Percentiles rank a stretch among this genome's conserved stretches.
phyloP scores from a whole-genome alignment of 352 stramenopile species.

The Pythium myriotylum region DNA sequence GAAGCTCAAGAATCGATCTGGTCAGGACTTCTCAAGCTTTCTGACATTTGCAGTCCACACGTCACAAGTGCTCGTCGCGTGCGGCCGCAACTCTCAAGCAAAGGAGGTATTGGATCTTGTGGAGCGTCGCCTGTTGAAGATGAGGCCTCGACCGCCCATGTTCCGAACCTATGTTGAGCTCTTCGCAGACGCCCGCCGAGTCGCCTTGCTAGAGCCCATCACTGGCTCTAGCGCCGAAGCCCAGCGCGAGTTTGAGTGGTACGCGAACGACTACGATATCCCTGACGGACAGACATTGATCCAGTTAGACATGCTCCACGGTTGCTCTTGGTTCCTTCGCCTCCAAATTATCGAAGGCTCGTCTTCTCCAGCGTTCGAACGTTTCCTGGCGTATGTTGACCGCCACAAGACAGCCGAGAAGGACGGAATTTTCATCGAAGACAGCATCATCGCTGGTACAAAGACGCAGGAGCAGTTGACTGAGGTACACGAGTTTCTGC shows the following conservation, averaged over 20 bases:
- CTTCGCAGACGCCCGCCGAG: not conserved
- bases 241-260: constrained; percentile 14
- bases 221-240: not conserved
- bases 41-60: constrained; percentile 2
- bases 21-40: constrained; percentile 1
- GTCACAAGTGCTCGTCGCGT: not conserved
- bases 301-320: constrained; percentile 5
- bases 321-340: constrained; percentile 3
- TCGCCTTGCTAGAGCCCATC: not conserved
- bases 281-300: not conserved
- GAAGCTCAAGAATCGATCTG: constrained; percentile 7
- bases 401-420: not conserved
- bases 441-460: not conserved
- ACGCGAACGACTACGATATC: constrained; percentile 9
- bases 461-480: constrained; percentile 1
- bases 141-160: not conserved
- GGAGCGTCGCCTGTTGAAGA: constrained; percentile 17
- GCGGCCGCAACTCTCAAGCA: not conserved
- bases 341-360: not conserved
- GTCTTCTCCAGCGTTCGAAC: not conserved
- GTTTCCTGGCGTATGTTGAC: not conserved
- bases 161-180: constrained; percentile 7
- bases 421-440: constrained; percentile 1
- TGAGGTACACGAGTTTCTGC: constrained; percentile 3
- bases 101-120: constrained; percentile 13